phyloP scores from a whole-genome alignment of 2,329 filamentous ascomycete species.

The Colletotrichum tabaci region DNA sequence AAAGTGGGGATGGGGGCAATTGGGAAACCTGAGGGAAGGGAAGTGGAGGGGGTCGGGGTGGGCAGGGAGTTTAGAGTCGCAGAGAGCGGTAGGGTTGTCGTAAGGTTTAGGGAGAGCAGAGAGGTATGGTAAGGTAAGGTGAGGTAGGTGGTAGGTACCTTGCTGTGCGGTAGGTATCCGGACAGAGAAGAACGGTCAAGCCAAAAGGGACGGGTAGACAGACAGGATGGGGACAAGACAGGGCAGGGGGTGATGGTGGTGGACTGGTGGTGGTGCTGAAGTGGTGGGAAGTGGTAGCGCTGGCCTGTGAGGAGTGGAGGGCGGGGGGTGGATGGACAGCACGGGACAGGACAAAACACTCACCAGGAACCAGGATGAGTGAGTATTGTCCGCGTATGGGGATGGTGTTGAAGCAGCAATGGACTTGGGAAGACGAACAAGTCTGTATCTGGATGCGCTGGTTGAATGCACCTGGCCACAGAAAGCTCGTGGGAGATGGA shows the following conservation, averaged over 20 bases:
- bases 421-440: not conserved
- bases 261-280: constrained; percentile 12
- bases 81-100: constrained; percentile 34
- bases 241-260: not conserved
- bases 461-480: not conserved
- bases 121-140: constrained; percentile 10
- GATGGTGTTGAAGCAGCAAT: not conserved
- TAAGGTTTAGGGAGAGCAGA: constrained; percentile 20
- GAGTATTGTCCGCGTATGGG: not conserved
- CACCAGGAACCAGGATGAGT: constrained; percentile 20
- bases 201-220: constrained; percentile 3
- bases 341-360: constrained; percentile 9
- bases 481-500: constrained; percentile 13
- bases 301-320: constrained; percentile 2
- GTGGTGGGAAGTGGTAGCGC: constrained; percentile 19
- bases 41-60: constrained; percentile 41
- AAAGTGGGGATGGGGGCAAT: constrained; percentile 42
- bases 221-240: constrained; percentile 19
- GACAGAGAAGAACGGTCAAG: constrained; percentile 11
- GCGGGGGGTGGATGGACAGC: not conserved
- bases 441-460: not conserved
- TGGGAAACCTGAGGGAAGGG: constrained; percentile 42
- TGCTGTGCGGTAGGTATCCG: not conserved
- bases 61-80: constrained; percentile 35
- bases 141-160: constrained; percentile 6